Base-by-base conservation (phyloP, 2,329 filamentous ascomycete genomes). In the Sarocladium kiliense region DNA sequence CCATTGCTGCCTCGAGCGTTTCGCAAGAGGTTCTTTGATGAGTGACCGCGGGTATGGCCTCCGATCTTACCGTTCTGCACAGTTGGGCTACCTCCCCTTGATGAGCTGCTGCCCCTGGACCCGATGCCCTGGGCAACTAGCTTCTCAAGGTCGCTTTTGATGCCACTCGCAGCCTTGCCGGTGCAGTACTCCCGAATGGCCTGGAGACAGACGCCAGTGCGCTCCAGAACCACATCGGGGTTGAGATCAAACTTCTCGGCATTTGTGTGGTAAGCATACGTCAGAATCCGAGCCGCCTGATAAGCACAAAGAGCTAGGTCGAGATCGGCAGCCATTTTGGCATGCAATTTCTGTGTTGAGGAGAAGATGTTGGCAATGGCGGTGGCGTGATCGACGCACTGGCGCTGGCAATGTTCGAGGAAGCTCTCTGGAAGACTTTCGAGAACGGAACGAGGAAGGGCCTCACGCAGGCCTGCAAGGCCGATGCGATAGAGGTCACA, bases 311-410 rank as follows among this genome's bases (percentile, higher is more conserved):
- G 74, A 7, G 79, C 76, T 36, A 83, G 69, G 56, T 83, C 80
- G 18, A 83, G 64, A 58, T 82, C 80, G 0, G 78, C 76, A 2
- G 82, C 74, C 0, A 79, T 78, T 18, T 77, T 74, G 14, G 75
- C 77, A 34, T 77, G 75, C 3, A 82, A 71, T 19, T 74, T 74
- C 55, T 81, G 69, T 60, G 82, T 71, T 45, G 76, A 69, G 2
- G 75, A 68, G 59, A 83, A 82, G 59, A 82, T 82, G 45, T 77
- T 76, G 6, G 77, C 74, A 76, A 82, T 81, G 26, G 77, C 76
- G 32, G 76, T 65, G 9, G 79, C 77, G 57, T 83, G 79, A 51
- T 81, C 77, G 37, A 77, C 77, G 55, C 79, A 80, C 57, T 77
- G 76, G 3, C 72, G 69, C 41, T 75, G 77, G 56, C 78, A 81